Base-by-base conservation (phyloP, 2,329 filamentous ascomycete genomes). In the Pseudogymnoascus sp. region DNA sequence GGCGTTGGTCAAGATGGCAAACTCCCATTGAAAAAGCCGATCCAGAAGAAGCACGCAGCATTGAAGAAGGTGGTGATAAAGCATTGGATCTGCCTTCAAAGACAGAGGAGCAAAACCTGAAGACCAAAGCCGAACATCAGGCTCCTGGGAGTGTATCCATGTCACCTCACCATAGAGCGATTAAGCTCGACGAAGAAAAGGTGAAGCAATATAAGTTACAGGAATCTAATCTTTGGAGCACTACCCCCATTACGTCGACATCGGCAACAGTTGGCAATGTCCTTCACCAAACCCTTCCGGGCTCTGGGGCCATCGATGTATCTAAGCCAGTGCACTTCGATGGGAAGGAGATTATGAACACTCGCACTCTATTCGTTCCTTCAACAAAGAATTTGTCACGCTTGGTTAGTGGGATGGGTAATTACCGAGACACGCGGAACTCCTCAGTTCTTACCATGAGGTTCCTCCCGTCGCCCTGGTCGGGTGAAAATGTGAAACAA, bases 1-100 rank as follows among this genome's bases (percentile, higher is more conserved):
- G 68, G 39, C 41, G 64, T 16, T 73, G 71, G 72, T 62, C 63
- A 25, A 64, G 72, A 63, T 72, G 67, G 66, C 67, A 64, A 6
- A 60, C 67, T n/a, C 65, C 72, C 9, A 66, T 69, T 19, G 28
- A 30, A 1, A 69, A 64, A 30, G 16, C 33, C 23, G 28, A 41
- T 41, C 9, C 28, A 60, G 58, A 61, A 19, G 25, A 60, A 36
- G 25, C n/a, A n/a, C 8, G 4, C 11, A 19, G 60, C 12, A 22
- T 33, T 55, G 16, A 38, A 8, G 39, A 33, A 28, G 19, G 36
- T 30, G 60, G 35, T 16, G n/a, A 49, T 16, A 55, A 41, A 16
- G 38, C 3, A 3, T 35, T n/a, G 28, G 52, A 35, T 33, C 8
- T 11, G 14, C 16, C 14, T n/a, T 30, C 58, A n/a, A 19, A 60